A percentile compares a stretch with the other conserved stretches of the same genome.
phyloP scores from a whole-genome alignment of 768 basidiomycete genomes.

The Coprinopsis cinerea region DNA sequence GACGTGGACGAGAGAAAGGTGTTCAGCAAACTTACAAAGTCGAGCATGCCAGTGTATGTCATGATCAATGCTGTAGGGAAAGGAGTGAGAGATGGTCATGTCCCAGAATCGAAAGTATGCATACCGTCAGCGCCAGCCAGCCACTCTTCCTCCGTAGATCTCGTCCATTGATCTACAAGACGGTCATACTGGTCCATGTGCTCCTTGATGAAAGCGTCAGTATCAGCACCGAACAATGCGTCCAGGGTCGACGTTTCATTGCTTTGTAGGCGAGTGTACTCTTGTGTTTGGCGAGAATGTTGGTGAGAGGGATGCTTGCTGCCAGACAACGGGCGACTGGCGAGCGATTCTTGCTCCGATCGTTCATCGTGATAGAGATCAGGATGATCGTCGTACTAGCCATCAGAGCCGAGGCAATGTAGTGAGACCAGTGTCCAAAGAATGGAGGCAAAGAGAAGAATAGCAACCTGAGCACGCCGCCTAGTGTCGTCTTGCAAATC shows the following conservation, averaged over 20 bases:
- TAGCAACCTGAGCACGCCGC: conserved; percentile 2
- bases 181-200: conserved; percentile 40
- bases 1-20: neutral
- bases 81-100: neutral
- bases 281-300: neutral
- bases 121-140: conserved; percentile 46
- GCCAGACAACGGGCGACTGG: neutral
- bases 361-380: neutral
- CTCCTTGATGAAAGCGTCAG: conserved; percentile 35
- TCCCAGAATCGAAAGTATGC: neutral
- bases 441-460: neutral
- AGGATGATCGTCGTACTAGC: neutral
- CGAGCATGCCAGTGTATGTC: conserved; percentile 39
- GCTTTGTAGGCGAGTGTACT: too few relatives aligned
- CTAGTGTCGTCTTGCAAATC: conserved; percentile 2
- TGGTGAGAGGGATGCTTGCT: neutral
- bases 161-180: conserved; percentile 40
- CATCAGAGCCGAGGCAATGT: neutral
- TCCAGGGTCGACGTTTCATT: conserved; percentile 27
- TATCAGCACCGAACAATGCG: conserved; percentile 37
- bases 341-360: neutral
- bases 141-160: conserved; percentile 51
- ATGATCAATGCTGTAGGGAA: conserved; percentile 32
- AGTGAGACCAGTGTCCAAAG: neutral
- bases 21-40: conserved; percentile 34